Base-by-base conservation (phyloP, 1,284 basidiomycete species). In the Hemileia vastatrix region DNA sequence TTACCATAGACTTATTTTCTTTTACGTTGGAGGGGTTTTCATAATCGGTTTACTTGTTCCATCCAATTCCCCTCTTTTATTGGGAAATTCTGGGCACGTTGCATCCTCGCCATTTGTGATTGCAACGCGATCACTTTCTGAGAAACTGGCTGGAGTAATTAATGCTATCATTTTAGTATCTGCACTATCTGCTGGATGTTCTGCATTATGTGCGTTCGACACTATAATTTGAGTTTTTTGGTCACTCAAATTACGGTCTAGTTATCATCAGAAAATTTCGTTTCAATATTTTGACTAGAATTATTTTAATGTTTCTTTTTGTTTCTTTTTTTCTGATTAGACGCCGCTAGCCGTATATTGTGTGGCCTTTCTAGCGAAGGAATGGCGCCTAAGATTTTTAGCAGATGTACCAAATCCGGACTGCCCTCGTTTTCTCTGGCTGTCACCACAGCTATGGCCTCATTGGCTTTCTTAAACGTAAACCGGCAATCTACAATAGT, bases 51-150 rank as follows among this genome's bases (percentile, higher is more conserved):
- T 90, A 23, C 81, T 90, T 61, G 86, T 89, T 6, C 84, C 87
- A 1, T 86, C 82, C 44, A 83, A 82, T 71, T 79, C 85, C 62
- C 70, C 77, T 0, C 76, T 81, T 18, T 81, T 91, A 27, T 76
- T 81, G 64, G 78, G 87, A 51, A 74, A 70, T 45, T 73, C 72
- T 56, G 80, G 82, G 19, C 84, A 81, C 40, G 88, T 88, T 48
- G 82, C 83, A 6, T 82, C 82, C 9, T 88, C 85, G n/a, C 88
- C 88, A 1, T 90, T 90, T 76, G 88, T 90, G 64, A 87, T 91
- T 67, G 90, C 88, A 21, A 85, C 92, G 71, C 77, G 47, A 74
- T 79, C n/a, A n/a, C n/a, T n/a, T n/a, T n/a, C n/a, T n/a, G n/a
- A n/a, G n/a, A 72, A 82, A 69, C 81, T 79, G 47, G 85, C 88